Conservation (phyloP, 768 basidiomycete species). For the Epithele typhae region DNA sequence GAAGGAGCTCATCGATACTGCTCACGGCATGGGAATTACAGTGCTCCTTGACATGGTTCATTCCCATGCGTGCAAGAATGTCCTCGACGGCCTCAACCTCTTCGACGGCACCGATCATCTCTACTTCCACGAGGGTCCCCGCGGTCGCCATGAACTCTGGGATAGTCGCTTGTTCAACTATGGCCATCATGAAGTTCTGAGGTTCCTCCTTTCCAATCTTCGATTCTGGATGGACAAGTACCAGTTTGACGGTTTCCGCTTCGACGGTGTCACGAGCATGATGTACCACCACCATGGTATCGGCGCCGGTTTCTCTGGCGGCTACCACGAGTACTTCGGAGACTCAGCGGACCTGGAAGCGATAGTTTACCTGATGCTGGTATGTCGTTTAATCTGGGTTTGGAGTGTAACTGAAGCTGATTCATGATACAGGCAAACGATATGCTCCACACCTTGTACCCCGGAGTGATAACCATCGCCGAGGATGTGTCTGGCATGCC, state of each 20-base stretch:
- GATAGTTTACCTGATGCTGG: conserved; percentile 95
- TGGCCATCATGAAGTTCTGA: conserved; percentile 86
- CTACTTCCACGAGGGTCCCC: conserved; percentile 93
- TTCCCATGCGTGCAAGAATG: conserved; percentile 97
- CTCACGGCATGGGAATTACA: conserved; percentile 88
- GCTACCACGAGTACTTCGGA: conserved; percentile 98
- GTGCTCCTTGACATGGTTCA: conserved; percentile 97
- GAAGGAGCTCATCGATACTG: conserved; percentile 91
- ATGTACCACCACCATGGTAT: conserved; percentile 99
- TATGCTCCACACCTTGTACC: conserved; percentile 78
- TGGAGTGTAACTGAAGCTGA: too few species aligned
- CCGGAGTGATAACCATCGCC: conserved; percentile 83
- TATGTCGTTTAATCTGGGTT: too few species aligned
- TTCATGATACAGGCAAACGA: conserved; percentile 96
- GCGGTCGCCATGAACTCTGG: conserved; percentile 94
- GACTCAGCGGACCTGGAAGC: conserved; percentile 79
- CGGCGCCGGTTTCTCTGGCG: conserved; percentile 95
- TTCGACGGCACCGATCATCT: conserved; percentile 98
- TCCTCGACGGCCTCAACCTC: conserved; percentile 89
- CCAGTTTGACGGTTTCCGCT: conserved; percentile 95
- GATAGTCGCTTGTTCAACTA: conserved; percentile 98
- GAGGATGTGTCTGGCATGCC: conserved; percentile 99
- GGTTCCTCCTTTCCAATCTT: conserved; percentile 93
- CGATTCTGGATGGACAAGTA: conserved; percentile 96
- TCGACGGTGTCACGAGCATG: conserved; percentile 99